phyloP scores from a whole-genome alignment of 1,284 basidiomycete genomes.

The Sanghuangporus sanghuang region DNA sequence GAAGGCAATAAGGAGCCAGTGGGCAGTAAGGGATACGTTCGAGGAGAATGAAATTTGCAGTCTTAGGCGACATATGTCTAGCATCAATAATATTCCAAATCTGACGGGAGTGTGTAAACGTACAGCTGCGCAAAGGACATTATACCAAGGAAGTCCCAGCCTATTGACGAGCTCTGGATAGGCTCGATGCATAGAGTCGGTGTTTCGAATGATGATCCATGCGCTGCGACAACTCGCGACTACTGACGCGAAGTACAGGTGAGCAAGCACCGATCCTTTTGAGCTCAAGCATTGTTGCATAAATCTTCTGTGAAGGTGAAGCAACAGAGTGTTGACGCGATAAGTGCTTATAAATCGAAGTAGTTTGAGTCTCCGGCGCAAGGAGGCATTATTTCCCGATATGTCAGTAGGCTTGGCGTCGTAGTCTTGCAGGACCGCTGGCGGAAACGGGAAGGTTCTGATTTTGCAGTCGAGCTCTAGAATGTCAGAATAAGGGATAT shows the following conservation, averaged over 20 bases:
- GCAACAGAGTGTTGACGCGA: neutral
- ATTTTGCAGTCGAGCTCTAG: neutral
- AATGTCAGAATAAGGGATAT: neutral
- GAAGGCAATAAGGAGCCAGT: neutral
- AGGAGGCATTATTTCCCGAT: neutral
- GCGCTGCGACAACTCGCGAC: neutral
- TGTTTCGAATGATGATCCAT: neutral
- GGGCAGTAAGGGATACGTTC: conserved; percentile 1
- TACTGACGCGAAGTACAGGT: neutral
- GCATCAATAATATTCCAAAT: neutral
- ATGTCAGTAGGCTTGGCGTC: neutral
- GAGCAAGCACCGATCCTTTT: neutral
- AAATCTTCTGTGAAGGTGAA: neutral
- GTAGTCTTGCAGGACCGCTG: neutral
- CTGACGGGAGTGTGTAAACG: neutral
- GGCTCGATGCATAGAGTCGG: neutral
- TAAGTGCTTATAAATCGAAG: neutral
- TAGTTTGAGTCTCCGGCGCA: neutral
- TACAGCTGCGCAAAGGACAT: neutral
- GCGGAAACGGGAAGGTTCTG: neutral
- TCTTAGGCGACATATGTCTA: neutral
- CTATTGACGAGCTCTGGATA: neutral
- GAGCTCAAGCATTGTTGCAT: neutral
- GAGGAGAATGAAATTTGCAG: neutral
- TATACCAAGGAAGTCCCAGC: neutral